Conservation (phyloP, 2,329 filamentous ascomycete genomes). For the Parafenestella ontariensis region DNA sequence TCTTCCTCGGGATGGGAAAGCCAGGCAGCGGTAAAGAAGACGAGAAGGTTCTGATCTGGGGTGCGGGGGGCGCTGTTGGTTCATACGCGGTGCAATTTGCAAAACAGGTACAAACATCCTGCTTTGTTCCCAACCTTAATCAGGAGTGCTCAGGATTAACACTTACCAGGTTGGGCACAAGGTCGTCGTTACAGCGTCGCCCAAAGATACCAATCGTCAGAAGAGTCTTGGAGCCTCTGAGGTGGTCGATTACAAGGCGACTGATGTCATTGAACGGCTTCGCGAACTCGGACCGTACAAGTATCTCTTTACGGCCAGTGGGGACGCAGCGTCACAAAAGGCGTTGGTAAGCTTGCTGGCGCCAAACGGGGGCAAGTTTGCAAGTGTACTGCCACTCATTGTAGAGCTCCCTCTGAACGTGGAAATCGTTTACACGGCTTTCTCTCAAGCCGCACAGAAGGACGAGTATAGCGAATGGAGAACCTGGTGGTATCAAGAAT, state of each 20-base stretch:
- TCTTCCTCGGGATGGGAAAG: conserved; percentile 34
- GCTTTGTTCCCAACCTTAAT: background rate
- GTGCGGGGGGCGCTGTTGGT: conserved; percentile 36
- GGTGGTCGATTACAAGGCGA: conserved; percentile 35
- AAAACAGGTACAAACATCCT: conserved; percentile 23
- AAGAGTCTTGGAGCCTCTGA: conserved; percentile 30
- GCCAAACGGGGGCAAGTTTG: conserved; percentile 28
- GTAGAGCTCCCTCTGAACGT: conserved; percentile 32
- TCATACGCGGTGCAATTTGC: conserved; percentile 37
- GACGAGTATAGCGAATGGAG: conserved; percentile 29
- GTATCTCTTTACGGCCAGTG: conserved; percentile 36
- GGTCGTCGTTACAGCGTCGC: conserved; percentile 34
- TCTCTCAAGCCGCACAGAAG: conserved; percentile 34
- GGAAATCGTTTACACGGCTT: conserved; percentile 30
- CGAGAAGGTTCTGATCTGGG: conserved; percentile 37
- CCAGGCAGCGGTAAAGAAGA: conserved; percentile 26
- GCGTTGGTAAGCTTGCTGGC: conserved; percentile 30
- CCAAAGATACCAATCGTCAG: conserved; percentile 30
- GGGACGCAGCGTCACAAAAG: conserved; percentile 32
- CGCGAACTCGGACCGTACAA: conserved; percentile 32
- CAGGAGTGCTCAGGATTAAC: conserved; percentile 10
- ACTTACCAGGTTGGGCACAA: conserved; percentile 33
- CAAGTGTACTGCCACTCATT: conserved; percentile 28
- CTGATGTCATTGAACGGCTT: conserved; percentile 29
- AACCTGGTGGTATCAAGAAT: conserved; percentile 34